Evolutionary conservation across 2,329 filamentous ascomycete species (phyloP).

Genomic region (Apiospora phragmitis): DNA sequence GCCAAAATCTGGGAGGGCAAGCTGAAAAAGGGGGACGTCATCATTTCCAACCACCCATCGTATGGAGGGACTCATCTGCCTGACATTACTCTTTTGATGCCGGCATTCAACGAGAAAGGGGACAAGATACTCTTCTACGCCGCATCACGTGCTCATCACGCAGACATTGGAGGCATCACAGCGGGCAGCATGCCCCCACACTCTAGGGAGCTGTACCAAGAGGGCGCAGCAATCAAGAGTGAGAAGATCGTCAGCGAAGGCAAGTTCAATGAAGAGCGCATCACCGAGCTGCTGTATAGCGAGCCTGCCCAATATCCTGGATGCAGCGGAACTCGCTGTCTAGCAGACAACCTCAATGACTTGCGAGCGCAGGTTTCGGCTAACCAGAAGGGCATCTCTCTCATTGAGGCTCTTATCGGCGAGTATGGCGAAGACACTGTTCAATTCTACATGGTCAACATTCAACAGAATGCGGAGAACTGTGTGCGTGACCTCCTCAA

Average conservation of each 20-base stretch:
- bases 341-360: conserved; percentile 76
- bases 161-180: conserved; percentile 76
- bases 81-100: conserved; percentile 80
- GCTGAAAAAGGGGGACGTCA: conserved; percentile 75
- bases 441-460: conserved; percentile 76
- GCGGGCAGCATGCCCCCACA: conserved; percentile 76
- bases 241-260: conserved; percentile 73
- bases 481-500: conserved; percentile 70
- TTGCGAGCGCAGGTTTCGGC: conserved; percentile 79
- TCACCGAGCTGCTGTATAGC: conserved; percentile 66
- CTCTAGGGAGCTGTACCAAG: conserved; percentile 58
- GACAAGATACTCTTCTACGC: conserved; percentile 80
- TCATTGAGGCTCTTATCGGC: conserved; percentile 69
- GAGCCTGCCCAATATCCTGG: conserved; percentile 71
- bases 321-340: conserved; percentile 71
- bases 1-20: conserved; percentile 79
- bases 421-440: conserved; percentile 75
- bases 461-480: conserved; percentile 72
- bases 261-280: conserved; percentile 71
- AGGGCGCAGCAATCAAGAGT: conserved; percentile 59
- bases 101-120: conserved; percentile 66
- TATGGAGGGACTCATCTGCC: conserved; percentile 83
- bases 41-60: conserved; percentile 83
- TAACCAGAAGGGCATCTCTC: conserved; percentile 75
- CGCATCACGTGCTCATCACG: conserved; percentile 77